Evolutionary conservation across 805 yeast species (phyloP).

Genomic region (Yamadazyma ubonensis): DNA sequence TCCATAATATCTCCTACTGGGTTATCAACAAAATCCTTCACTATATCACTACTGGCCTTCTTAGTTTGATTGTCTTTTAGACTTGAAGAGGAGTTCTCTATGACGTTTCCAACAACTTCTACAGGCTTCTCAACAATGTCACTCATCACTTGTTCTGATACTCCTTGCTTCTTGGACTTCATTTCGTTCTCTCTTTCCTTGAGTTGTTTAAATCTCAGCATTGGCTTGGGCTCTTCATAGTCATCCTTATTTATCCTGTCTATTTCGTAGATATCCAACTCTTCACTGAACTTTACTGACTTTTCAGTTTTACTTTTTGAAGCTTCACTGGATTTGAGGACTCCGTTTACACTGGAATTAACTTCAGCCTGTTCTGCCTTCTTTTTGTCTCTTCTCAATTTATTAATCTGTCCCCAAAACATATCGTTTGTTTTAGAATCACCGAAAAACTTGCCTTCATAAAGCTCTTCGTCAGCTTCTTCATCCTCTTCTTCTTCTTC

Average conservation of each 20-base stretch:
- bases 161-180: background rate
- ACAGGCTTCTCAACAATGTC: background rate
- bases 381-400: conserved; percentile 22
- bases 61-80: no score
- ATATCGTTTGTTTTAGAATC: conserved; percentile 17
- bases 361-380: background rate
- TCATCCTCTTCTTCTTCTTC: conserved; percentile 38
- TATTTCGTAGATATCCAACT: conserved; percentile 57
- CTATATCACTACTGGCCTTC: no score
- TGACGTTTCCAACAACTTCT: background rate
- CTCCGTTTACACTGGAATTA: background rate
- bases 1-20: conserved; percentile 9
- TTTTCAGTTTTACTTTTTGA: conserved; percentile 29
- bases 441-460: conserved; percentile 20
- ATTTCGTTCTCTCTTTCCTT: conserved; percentile 5
- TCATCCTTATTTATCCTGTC: conserved; percentile 54
- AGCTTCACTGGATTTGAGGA: background rate
- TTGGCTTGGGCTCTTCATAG: conserved; percentile 22
- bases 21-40: conserved; percentile 6
- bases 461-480: conserved; percentile 30
- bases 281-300: conserved; percentile 53
- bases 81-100: no score
- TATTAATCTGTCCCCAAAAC: conserved; percentile 42
- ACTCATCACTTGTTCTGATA: background rate
- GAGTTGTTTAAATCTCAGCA: conserved; percentile 20